phyloP scores from a whole-genome alignment of 305 asterid species.

The Euphrasia arctica region DNA sequence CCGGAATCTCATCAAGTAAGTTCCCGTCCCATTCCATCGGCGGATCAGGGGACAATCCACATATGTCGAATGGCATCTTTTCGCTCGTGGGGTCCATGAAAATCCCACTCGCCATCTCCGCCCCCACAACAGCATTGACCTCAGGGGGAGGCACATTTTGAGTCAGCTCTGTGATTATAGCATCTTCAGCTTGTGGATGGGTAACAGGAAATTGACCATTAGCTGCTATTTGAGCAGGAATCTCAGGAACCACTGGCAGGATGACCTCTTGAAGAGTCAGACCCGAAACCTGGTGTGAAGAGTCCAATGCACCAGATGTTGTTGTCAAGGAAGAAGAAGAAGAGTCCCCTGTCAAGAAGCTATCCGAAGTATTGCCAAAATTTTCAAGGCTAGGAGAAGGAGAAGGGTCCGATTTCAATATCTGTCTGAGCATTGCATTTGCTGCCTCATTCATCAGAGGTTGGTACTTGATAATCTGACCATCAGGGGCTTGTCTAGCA shows the following conservation, averaged over 20 bases:
- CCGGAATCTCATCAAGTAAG: conserved; percentile 58
- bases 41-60: conserved; percentile 42
- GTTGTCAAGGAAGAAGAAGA: conserved; percentile 22
- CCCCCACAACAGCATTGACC: conserved; percentile 37
- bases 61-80: conserved; percentile 39
- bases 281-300: conserved; percentile 33
- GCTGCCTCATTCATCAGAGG: conserved; percentile 85
- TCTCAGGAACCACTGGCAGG: conserved; percentile 36
- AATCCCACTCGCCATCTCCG: conserved; percentile 31
- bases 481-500: conserved; percentile 39
- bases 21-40: conserved; percentile 58
- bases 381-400: conserved; percentile 51
- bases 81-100: conserved; percentile 36
- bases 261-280: conserved; percentile 73
- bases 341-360: conserved; percentile 39
- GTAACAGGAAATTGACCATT: conserved; percentile 16
- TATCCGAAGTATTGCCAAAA: conserved; percentile 40
- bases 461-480: conserved; percentile 82
- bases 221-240: conserved; percentile 32
- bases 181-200: conserved; percentile 41
- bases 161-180: conserved; percentile 43
- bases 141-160: conserved; percentile 40
- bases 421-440: conserved; percentile 70
- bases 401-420: conserved; percentile 52
- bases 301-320: conserved; percentile 18